Conservation (phyloP, 306 rosid genomes). For the Vigna hirtella region DNA sequence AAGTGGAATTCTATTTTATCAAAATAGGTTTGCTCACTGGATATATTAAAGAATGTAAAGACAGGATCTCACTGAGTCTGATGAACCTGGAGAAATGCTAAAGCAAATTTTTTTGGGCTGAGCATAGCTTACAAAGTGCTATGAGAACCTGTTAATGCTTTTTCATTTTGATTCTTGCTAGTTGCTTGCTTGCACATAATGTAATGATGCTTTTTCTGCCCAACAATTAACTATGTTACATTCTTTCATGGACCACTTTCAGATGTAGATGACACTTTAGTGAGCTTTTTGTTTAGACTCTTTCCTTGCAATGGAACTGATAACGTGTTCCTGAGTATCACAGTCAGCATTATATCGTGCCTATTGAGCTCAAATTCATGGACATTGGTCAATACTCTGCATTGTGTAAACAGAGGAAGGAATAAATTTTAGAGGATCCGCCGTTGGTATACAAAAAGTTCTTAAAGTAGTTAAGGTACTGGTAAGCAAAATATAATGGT, state of each 20-base stretch:
- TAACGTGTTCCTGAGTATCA: neutral
- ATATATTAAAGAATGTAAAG: slow-evolving; percentile 56
- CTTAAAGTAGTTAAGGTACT: too few species aligned
- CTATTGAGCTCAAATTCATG: neutral
- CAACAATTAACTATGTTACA: slow-evolving; percentile 11
- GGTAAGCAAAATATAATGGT: too few species aligned
- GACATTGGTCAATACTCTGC: neutral
- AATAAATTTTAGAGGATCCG: neutral
- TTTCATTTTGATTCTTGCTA: slow-evolving; percentile 22
- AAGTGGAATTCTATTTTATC: slow-evolving; percentile 46
- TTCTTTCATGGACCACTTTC: neutral
- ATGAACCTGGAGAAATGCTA: slow-evolving; percentile 41
- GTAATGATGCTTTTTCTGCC: slow-evolving; percentile 12
- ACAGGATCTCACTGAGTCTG: slow-evolving; percentile 45
- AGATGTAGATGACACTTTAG: neutral
- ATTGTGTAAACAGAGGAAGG: neutral
- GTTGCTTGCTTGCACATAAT: slow-evolving; percentile 23
- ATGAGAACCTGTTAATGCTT: slow-evolving; percentile 29
- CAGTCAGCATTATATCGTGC: neutral
- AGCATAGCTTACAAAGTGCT: slow-evolving; percentile 33
- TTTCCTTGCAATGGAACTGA: slow-evolving; percentile 6
- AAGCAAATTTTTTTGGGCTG: slow-evolving; percentile 27
- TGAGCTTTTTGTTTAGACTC: neutral
- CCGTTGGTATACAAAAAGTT: neutral
- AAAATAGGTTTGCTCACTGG: slow-evolving; percentile 43